Percentiles rank a stretch among this genome's conserved stretches.
phyloP scores from a whole-genome alignment of 768 basidiomycete genomes.

The Mycena sanguinolenta region DNA sequence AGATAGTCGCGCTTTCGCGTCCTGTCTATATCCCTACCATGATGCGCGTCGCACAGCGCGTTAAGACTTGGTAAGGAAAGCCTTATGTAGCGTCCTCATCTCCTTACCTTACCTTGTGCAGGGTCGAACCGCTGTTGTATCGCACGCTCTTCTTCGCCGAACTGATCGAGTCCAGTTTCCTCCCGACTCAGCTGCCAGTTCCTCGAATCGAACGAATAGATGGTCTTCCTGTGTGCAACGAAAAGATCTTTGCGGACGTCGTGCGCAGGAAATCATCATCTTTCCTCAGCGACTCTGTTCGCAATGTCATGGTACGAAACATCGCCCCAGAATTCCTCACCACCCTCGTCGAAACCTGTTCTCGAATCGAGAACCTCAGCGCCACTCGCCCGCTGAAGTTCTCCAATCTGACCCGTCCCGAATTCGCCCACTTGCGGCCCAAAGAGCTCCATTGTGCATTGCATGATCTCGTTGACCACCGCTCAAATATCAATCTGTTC shows the following conservation, averaged over 20 bases:
- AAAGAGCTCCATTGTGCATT: background rate
- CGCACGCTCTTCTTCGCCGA: background rate
- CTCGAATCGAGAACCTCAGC: background rate
- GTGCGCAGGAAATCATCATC: background rate
- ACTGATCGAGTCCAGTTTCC: background rate
- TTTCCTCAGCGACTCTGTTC: background rate
- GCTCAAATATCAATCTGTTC: background rate
- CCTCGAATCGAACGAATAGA: background rate
- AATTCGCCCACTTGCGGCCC: background rate
- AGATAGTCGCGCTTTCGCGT: background rate
- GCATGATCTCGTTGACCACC: background rate
- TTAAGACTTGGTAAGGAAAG: background rate
- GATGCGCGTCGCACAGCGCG: background rate
- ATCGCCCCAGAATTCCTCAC: background rate
- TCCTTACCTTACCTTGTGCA: background rate
- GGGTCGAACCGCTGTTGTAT: background rate
- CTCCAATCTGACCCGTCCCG: background rate
- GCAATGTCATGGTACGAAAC: background rate
- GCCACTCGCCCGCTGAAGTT: background rate
- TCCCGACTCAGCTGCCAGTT: too few relatives aligned
- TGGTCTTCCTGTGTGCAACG: background rate
- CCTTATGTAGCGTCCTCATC: background rate
- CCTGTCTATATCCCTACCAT: background rate
- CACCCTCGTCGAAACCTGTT: background rate
- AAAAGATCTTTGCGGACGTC: background rate